Base-by-base conservation (phyloP, 495 filamentous ascomycete species). In the Friedmanniomyces endolithicus region DNA sequence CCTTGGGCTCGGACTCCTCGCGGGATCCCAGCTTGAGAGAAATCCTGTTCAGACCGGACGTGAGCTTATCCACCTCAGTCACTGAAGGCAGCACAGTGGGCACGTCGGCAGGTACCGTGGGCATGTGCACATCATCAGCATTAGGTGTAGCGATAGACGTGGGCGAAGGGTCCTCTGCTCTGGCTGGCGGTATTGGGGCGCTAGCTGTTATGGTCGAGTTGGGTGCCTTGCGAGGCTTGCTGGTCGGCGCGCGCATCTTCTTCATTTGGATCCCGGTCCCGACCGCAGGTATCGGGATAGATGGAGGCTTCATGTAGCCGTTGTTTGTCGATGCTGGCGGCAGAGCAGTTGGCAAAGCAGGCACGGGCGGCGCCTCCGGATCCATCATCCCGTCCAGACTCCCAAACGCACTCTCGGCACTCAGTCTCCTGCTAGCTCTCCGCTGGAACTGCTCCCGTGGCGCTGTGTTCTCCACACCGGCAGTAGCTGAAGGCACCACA, bases 21-120 rank as follows among this genome's bases (percentile, higher is more conserved):
- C 83, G 79, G 0, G 84, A 79, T 0, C 86, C 73, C 39, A 90
- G 72, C 41, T 81, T 86, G 46, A 94, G 72, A 61, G 83, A 90
- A 59, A 94, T 81, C 27, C 68, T 71, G 61, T 83, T 83, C 66
- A 90, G 75, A 12, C 79, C 79, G n/a, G 75, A 72, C 0, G 84
- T 75, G 29, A 92, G 68, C 20, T 68, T 71, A 48, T 90, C 84
- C 20, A 90, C 65, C 40, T 77, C 77, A 35, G 17, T 2, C 37
- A 25, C 11, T 17, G 45, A 34, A n/a, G 45, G 6, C 25, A 23
- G 17, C 41, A 8, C 14, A 17, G 41, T n/a, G n/a, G n/a, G n/a
- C n/a, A n/a, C n/a, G n/a, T n/a, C n/a, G n/a, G n/a, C n/a, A n/a
- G n/a, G n/a, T 41, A 14, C 39, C 39, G 39, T 41, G 14, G 16